These are phyloP conservation scores for Phytophthora vignae DNA, from an alignment of 352 stramenopile genomes.

Conservation along the genomic window DNA sequence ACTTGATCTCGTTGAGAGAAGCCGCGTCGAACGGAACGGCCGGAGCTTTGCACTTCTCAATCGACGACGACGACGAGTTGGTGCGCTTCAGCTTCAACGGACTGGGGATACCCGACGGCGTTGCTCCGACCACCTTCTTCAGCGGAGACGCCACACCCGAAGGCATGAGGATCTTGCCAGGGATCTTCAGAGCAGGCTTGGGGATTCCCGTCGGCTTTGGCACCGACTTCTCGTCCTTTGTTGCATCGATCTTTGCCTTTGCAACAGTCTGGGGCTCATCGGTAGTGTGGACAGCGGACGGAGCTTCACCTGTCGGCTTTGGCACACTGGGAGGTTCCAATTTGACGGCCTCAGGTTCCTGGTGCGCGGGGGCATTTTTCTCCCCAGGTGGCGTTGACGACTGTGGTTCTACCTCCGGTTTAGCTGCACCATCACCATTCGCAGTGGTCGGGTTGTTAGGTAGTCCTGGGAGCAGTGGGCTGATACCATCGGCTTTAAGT, in stretches of 20 bases:
- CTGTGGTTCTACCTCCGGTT: neutral
- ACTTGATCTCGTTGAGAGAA: slow-evolving; percentile 69
- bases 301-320: slow-evolving; percentile 2
- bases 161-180: slow-evolving; percentile 55
- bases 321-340: slow-evolving; percentile 4
- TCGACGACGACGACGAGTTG: slow-evolving; percentile 26
- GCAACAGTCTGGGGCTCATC: slow-evolving; percentile 19
- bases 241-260: neutral
- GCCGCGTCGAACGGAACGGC: slow-evolving; percentile 59
- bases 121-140: slow-evolving; percentile 32
- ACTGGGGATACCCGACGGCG: slow-evolving; percentile 32
- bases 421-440: neutral
- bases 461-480: neutral
- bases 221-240: slow-evolving; percentile 25
- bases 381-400: neutral
- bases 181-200: slow-evolving; percentile 48
- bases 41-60: slow-evolving; percentile 40
- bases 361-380: neutral
- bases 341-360: slow-evolving; percentile 8
- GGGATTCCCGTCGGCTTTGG: slow-evolving; percentile 28
- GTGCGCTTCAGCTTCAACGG: slow-evolving; percentile 40
- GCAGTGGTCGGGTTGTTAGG: slow-evolving; percentile 12
- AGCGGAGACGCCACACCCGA: slow-evolving; percentile 32
- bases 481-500: neutral
- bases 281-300: slow-evolving; percentile 10